Evolutionary conservation across 768 basidiomycete species (phyloP), one percentile per base, ranked within the genome.

Genomic region (Exidia glandulosa): DNA sequence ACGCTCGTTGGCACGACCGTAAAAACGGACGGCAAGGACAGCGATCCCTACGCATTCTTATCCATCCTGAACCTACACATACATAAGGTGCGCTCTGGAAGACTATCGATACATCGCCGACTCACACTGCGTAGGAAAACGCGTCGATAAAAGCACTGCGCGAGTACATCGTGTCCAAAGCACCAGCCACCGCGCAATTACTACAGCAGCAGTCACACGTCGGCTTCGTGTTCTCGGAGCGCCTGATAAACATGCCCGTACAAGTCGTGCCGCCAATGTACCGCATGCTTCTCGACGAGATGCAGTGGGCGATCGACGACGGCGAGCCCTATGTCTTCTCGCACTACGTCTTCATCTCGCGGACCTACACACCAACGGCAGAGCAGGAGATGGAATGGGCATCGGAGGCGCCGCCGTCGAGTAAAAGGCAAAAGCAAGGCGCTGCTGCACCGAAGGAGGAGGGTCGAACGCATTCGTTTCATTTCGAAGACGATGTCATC

Each of bases 211-310:
- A 64, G 19, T 75, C 76, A 16, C 82, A 88, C 62, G 82, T 95
- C 52, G 95, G 91, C 2, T 77, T 96, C 19, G 78, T 97, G 9
- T 76, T 99, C 63, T 88, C 86, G 63, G 92, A 96, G 70, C 79
- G 95, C 0, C 76, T 98, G 57, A 79, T 96, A 64, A 99, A 98
- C 70, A 94, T 99, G 86, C 95, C 95, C 0, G 87, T 93, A 14
- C 91, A 97, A 65, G 83, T 94, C 34, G 79, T 94, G 10, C 88
- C 93, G 4, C 94, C 92, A 1, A 87, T 96, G 85, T 97, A 94
- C 71, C 78, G 78, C 48, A 93, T 97, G 88, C 77, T 98, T 27
- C 74, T 77, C 0, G 84, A 89, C 54, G 95, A 99, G 70, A 75
- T 96, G n/a, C 75, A 83, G 36, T 83, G 78, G 75, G 89, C 88